These are phyloP conservation scores for Fusarium tricinctum DNA, from an alignment of 2,329 filamentous ascomycete species.

Conservation along the genomic window DNA sequence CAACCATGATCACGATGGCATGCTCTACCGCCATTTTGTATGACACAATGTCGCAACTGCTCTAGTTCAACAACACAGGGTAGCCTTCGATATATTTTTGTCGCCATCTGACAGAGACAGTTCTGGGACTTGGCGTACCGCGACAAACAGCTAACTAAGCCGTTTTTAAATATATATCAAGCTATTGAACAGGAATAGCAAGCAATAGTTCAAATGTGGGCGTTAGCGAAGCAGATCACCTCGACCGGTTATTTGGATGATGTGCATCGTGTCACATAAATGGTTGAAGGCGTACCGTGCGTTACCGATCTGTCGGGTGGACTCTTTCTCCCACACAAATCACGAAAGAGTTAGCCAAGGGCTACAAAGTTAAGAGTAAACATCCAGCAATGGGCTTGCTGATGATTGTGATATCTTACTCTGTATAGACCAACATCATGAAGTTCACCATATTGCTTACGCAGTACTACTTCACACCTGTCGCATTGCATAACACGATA, in stretches of 20 bases:
- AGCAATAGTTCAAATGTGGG: background rate
- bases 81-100: background rate
- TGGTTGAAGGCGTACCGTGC: background rate
- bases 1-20: constrained; percentile 9
- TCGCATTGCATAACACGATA: constrained; percentile 10
- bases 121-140: background rate
- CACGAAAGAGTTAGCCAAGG: background rate
- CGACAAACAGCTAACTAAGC: background rate
- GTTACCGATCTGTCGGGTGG: constrained; percentile 8
- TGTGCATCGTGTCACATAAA: constrained; percentile 1
- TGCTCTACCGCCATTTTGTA: background rate
- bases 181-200: background rate
- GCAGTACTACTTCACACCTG: constrained; percentile 6
- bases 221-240: background rate
- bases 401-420: background rate
- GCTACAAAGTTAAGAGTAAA: background rate
- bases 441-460: constrained; percentile 8
- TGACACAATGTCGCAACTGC: background rate
- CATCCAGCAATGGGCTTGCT: background rate
- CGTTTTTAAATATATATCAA: background rate
- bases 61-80: background rate
- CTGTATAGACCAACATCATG: background rate
- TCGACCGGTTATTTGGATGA: background rate
- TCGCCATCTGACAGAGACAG: background rate
- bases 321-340: constrained; percentile 1